phyloP scores from a whole-genome alignment of 495 filamentous ascomycete genomes.

The Daldinia decipiens region DNA sequence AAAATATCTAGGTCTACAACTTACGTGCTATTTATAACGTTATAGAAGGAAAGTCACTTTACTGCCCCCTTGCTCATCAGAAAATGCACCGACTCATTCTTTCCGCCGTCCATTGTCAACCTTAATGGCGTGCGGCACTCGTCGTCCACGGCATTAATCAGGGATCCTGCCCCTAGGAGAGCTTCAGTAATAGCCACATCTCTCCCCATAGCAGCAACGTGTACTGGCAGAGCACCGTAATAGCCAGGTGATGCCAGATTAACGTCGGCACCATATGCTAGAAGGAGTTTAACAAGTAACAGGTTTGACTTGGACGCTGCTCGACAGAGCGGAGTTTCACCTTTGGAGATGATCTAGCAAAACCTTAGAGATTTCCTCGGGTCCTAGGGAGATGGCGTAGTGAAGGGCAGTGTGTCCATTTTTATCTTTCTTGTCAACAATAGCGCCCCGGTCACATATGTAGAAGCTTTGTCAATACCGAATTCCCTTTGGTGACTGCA shows the following conservation, averaged over 20 bases:
- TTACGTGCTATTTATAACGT: too few relatives aligned
- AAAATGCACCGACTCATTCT: slow-evolving; percentile 34
- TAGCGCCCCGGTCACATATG: slow-evolving; percentile 45
- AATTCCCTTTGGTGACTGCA: slow-evolving; percentile 41
- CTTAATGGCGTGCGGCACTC: slow-evolving; percentile 46
- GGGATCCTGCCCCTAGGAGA: slow-evolving; percentile 48
- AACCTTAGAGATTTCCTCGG: slow-evolving; percentile 34
- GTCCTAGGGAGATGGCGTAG: slow-evolving; percentile 43
- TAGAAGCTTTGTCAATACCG: slow-evolving; percentile 38
- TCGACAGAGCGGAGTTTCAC: slow-evolving; percentile 37
- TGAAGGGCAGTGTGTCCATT: slow-evolving; percentile 42
- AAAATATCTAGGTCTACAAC: too few relatives aligned
- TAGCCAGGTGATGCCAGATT: slow-evolving; percentile 27
- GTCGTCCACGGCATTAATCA: slow-evolving; percentile 47
- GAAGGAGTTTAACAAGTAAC: slow-evolving; percentile 24
- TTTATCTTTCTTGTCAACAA: slow-evolving; percentile 36
- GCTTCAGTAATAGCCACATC: slow-evolving; percentile 42
- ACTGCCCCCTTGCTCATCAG: slow-evolving; percentile 33
- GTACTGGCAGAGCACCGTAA: slow-evolving; percentile 28
- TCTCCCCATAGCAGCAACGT: slow-evolving; percentile 37
- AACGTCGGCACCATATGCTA: slow-evolving; percentile 20
- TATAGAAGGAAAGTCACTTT: slow-evolving; percentile 9
- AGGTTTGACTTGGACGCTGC: slow-evolving; percentile 37
- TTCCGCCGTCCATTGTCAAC: slow-evolving; percentile 36
- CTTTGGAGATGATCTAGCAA: slow-evolving; percentile 41